Evolutionary conservation across 2,329 filamentous ascomycete genomes (phyloP).

Genomic region (Phialocephala sp.): DNA sequence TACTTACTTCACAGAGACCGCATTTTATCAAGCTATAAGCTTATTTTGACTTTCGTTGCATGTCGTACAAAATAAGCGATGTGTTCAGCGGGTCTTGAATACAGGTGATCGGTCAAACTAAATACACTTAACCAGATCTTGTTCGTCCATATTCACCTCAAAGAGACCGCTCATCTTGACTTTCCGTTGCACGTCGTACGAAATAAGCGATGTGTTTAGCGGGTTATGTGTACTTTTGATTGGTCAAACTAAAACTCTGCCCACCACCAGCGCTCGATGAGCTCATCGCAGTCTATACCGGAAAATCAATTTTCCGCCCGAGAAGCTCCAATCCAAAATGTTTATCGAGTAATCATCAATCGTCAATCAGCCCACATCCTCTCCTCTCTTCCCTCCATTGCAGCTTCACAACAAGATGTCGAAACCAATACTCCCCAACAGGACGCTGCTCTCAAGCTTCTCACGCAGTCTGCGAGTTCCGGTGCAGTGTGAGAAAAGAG

Average conservation of each 20-base stretch:
- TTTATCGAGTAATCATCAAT: background rate
- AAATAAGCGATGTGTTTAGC: no score
- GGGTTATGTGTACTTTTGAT: no score
- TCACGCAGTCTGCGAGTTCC: conserved; percentile 17
- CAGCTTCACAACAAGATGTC: conserved; percentile 16
- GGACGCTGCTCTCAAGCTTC: conserved; percentile 34
- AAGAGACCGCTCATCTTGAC: no score
- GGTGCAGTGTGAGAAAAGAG: background rate
- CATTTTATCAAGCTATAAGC: no score
- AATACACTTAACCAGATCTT: no score
- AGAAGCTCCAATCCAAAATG: conserved; percentile 5
- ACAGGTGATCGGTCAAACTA: no score
- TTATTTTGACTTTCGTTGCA: no score
- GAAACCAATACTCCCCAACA: conserved; percentile 36
- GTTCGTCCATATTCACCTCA: no score
- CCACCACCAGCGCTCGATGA: background rate
- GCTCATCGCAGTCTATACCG: background rate
- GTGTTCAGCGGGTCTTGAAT: no score
- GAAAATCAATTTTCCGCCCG: background rate
- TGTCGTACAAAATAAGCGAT: no score
- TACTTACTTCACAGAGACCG: no score
- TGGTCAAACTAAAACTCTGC: background rate
- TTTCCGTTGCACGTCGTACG: no score
- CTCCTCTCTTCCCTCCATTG: background rate
- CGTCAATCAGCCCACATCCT: background rate